Conservation (phyloP, 495 filamentous ascomycete species). For the Hypoxylon cercidicola region DNA sequence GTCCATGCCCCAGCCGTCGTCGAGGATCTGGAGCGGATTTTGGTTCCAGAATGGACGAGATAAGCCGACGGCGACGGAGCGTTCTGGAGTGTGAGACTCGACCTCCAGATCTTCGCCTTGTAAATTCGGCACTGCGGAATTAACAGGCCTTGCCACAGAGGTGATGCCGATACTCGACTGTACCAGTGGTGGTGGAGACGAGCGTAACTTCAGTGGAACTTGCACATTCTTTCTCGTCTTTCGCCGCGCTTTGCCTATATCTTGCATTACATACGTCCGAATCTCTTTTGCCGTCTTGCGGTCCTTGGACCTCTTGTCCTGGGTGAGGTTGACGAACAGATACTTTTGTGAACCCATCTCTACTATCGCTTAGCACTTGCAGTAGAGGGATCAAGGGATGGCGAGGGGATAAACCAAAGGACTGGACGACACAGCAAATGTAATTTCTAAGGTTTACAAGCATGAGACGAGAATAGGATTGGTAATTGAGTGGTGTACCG, state of each 20-base stretch:
- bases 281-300: conserved; percentile 24
- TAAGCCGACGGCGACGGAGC: conserved; percentile 11
- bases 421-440: not conserved
- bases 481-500: not conserved
- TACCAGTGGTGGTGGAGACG: conserved; percentile 9
- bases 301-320: conserved; percentile 26
- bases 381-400: conserved; percentile 2
- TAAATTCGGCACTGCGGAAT: conserved; percentile 9
- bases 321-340: conserved; percentile 29
- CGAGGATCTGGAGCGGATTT: conserved; percentile 24
- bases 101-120: conserved; percentile 18
- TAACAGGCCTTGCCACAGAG: conserved; percentile 11
- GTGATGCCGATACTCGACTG: conserved; percentile 15
- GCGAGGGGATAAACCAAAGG: conserved; percentile 7
- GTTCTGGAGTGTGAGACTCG: conserved; percentile 11
- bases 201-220: conserved; percentile 22
- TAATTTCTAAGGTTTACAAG: not conserved
- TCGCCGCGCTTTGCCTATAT: conserved; percentile 29
- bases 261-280: conserved; percentile 25
- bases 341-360: conserved; percentile 27
- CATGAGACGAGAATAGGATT: conserved; percentile 1
- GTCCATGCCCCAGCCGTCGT: conserved; percentile 30
- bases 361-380: conserved; percentile 14
- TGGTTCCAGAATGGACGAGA: conserved; percentile 30
- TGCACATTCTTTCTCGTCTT: conserved; percentile 23